Evolutionary conservation across 257 asterid genomes (phyloP).

Genomic region (Solanum habrochaites): DNA sequence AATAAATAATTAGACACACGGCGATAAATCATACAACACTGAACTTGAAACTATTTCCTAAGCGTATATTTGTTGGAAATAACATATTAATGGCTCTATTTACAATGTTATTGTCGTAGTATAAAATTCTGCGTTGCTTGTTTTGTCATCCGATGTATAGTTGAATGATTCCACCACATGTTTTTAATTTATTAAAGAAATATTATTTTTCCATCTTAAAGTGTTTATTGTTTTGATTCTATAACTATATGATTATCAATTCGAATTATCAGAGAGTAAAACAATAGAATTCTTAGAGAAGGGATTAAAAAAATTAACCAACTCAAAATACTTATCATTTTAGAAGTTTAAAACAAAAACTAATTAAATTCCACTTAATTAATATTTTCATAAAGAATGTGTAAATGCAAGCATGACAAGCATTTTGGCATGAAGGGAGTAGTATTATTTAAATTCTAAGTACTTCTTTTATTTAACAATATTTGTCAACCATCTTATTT

Average conservation of each 20-base stretch:
- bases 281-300: not conserved
- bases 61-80: conserved; percentile 3
- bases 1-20: too few species aligned
- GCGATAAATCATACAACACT: not conserved
- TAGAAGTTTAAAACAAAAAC: not conserved
- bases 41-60: not conserved
- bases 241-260: not conserved
- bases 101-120: not conserved
- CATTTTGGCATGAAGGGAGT: not conserved
- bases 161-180: not conserved
- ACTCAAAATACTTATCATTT: not conserved
- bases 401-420: not conserved
- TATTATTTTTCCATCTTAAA: too few species aligned
- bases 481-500: too few species aligned
- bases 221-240: too few species aligned
- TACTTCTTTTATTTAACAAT: too few species aligned
- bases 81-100: not conserved
- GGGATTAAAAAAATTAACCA: not conserved
- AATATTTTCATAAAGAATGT: not conserved
- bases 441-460: not conserved
- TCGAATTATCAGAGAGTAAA: too few species aligned
- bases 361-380: not conserved
- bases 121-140: not conserved
- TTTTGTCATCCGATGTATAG: not conserved
- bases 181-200: not conserved